These are phyloP conservation scores for Diaporthe longicolla DNA, from an alignment of 2,329 filamentous ascomycete genomes.

Conservation along the genomic window DNA sequence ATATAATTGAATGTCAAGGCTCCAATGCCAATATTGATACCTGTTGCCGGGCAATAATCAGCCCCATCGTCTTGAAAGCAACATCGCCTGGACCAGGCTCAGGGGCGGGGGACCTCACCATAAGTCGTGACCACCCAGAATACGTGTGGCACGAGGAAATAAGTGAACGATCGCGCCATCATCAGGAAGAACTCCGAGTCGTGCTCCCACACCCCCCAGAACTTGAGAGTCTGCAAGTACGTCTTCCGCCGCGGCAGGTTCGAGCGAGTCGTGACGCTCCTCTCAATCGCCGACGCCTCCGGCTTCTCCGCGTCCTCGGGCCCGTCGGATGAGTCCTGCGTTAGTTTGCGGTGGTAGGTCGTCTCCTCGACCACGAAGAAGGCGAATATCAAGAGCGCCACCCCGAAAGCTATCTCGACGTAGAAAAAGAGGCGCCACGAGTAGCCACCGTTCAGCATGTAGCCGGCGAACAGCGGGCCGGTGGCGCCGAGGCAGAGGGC, in stretches of 20 bases:
- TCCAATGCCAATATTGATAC: conserved; percentile 63
- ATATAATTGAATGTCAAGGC: conserved; percentile 65
- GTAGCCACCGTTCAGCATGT: conserved; percentile 71
- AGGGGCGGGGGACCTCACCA: conserved; percentile 48
- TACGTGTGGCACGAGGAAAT: conserved; percentile 62
- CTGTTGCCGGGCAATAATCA: conserved; percentile 39
- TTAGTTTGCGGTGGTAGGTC: conserved; percentile 47
- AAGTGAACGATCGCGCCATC: conserved; percentile 61
- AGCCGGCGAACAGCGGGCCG: conserved; percentile 70
- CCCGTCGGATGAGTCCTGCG: conserved; percentile 29
- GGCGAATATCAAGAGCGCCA: conserved; percentile 48
- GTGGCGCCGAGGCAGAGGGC: conserved; percentile 69
- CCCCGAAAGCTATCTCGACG: conserved; percentile 67
- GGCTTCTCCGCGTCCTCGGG: conserved; percentile 40
- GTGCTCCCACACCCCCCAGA: conserved; percentile 58
- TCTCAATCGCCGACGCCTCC: neutral
- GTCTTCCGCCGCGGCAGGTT: conserved; percentile 55
- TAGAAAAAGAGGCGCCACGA: conserved; percentile 75
- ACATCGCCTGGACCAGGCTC: neutral
- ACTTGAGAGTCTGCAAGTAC: conserved; percentile 58
- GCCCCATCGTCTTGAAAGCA: conserved; percentile 26
- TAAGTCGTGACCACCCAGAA: conserved; percentile 66
- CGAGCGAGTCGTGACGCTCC: neutral
- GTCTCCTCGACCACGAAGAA: conserved; percentile 55
- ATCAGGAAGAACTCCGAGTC: conserved; percentile 61